Conservation (phyloP, 2,329 filamentous ascomycete species). For the Stagonosporopsis chrysanthemi region DNA sequence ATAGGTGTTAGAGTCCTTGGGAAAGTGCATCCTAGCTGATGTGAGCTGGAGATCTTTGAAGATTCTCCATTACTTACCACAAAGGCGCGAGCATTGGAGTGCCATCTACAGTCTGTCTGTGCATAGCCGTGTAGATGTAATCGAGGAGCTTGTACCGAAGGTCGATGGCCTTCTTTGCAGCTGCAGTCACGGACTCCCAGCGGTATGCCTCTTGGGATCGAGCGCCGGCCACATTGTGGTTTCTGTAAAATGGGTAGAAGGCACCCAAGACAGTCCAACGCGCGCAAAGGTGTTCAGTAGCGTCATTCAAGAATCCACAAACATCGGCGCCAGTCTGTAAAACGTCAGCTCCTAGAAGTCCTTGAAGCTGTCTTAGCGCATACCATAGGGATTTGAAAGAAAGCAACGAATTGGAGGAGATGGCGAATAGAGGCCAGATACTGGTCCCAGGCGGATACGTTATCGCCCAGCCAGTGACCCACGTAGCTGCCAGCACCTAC, state of each 20-base stretch:
- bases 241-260: conserved; percentile 76
- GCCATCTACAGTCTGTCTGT: conserved; percentile 66
- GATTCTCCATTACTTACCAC: conserved; percentile 63
- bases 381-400: conserved; percentile 57
- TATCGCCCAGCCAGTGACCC: conserved; percentile 67
- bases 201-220: conserved; percentile 59
- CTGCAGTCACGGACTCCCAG: conserved; percentile 69
- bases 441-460: conserved; percentile 53
- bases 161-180: conserved; percentile 72
- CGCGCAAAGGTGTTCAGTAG: conserved; percentile 73
- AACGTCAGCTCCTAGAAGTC: not conserved
- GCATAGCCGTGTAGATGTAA: conserved; percentile 77
- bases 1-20: conserved; percentile 59
- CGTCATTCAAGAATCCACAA: conserved; percentile 74
- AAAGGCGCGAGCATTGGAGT: conserved; percentile 71
- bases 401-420: conserved; percentile 54
- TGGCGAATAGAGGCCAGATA: conserved; percentile 52
- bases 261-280: conserved; percentile 76
- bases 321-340: conserved; percentile 64
- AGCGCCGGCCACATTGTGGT: conserved; percentile 74
- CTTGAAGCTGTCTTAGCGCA: not conserved
- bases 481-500: conserved; percentile 71
- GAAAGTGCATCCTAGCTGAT: conserved; percentile 65
- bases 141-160: conserved; percentile 79
- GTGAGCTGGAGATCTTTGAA: conserved; percentile 4